Conservation (phyloP, 805 yeast genomes). For the Ogataea nakhonphanomensis region DNA sequence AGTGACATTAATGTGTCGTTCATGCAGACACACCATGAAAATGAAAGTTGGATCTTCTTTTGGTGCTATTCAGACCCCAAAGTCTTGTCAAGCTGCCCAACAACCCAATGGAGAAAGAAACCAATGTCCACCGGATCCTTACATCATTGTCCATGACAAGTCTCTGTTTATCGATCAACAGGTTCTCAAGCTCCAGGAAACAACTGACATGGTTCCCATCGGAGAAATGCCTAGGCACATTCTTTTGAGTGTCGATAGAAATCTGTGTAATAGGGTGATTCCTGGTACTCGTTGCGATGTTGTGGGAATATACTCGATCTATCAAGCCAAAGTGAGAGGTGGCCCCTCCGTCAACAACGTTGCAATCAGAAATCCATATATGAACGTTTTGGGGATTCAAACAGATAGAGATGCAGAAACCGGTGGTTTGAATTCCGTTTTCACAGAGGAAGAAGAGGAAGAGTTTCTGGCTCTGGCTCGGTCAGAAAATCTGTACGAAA, state of each 20-base stretch:
- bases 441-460: conserved; percentile 92
- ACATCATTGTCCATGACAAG: conserved; percentile 88
- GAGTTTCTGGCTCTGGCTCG: conserved; percentile 79
- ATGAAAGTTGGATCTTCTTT: conserved; percentile 63
- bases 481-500: conserved; percentile 78
- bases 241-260: conserved; percentile 81
- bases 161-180: conserved; percentile 95
- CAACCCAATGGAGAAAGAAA: conserved; percentile 48
- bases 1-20: conserved; percentile 80
- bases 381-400: conserved; percentile 82
- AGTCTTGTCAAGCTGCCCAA: conserved; percentile 56
- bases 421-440: conserved; percentile 44
- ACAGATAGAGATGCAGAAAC: conserved; percentile 67
- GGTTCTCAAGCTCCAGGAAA: conserved; percentile 85
- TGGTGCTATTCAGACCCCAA: conserved; percentile 67
- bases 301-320: conserved; percentile 89
- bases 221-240: conserved; percentile 99
- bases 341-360: conserved; percentile 51
- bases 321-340: conserved; percentile 63
- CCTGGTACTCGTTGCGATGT: conserved; percentile 95
- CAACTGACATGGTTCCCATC: conserved; percentile 98
- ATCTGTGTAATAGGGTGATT: conserved; percentile 81
- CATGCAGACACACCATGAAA: conserved; percentile 77
- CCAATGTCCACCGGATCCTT: conserved; percentile 89
- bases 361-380: conserved; percentile 90